Percentiles rank a stretch among this genome's conserved stretches.
Conservation (phyloP, 2,329 filamentous ascomycete species). For the Scedosporium boydii region DNA sequence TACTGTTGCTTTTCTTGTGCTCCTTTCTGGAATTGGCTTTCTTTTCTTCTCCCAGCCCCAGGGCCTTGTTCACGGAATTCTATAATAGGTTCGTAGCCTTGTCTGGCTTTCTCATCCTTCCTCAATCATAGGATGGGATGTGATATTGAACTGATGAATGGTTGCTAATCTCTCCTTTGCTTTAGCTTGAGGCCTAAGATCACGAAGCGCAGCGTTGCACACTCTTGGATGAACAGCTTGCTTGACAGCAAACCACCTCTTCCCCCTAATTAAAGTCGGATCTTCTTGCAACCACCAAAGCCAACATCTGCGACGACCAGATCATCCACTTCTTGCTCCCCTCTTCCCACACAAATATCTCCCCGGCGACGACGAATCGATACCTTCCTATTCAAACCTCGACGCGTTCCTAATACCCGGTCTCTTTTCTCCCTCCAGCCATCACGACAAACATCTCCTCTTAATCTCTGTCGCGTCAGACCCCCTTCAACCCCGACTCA, state of each 20-base stretch:
- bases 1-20: background rate
- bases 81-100: too few species aligned
- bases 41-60: background rate
- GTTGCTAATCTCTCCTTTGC: too few species aligned
- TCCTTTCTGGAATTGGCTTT: background rate
- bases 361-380: background rate
- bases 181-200: too few species aligned
- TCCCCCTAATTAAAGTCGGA: too few species aligned
- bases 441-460: background rate
- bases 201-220: too few species aligned
- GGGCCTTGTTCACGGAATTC: too few species aligned
- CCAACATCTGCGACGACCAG: background rate
- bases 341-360: background rate
- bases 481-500: background rate
- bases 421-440: background rate
- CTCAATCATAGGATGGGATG: too few species aligned
- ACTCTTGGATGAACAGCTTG: too few species aligned
- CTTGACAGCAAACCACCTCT: too few species aligned
- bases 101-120: too few species aligned
- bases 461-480: background rate
- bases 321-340: background rate
- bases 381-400: background rate
- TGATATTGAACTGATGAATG: too few species aligned
- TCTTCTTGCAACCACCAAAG: background rate
- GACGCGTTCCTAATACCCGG: background rate